Conservation (phyloP, 2,329 filamentous ascomycete genomes). For the Claviceps paspali region DNA sequence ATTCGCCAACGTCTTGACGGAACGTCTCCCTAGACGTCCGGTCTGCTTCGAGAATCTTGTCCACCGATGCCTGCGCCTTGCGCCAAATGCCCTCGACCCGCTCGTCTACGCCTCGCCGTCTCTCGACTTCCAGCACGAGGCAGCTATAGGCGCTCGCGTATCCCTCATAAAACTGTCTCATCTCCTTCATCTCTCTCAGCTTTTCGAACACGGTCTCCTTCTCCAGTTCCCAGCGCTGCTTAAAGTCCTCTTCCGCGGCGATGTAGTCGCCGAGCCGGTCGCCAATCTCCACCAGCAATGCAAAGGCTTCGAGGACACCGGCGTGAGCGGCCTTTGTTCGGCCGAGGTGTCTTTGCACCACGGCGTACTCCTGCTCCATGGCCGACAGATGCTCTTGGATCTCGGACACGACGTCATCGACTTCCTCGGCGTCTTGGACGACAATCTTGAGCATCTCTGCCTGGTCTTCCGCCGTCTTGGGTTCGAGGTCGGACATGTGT, state of each 20-base stretch:
- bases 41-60: conserved; percentile 61
- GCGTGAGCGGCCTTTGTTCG: conserved; percentile 32
- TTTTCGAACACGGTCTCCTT: conserved; percentile 51
- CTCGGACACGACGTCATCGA: conserved; percentile 50
- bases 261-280: conserved; percentile 50
- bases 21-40: conserved; percentile 61
- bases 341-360: conserved; percentile 48
- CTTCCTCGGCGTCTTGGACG: conserved; percentile 50
- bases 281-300: conserved; percentile 52
- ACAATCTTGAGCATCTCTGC: conserved; percentile 74
- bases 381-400: conserved; percentile 61
- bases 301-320: conserved; percentile 47
- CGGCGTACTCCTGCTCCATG: conserved; percentile 58
- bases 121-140: conserved; percentile 67
- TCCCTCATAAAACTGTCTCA: conserved; percentile 72
- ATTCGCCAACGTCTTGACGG: conserved; percentile 68
- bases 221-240: conserved; percentile 57
- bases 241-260: conserved; percentile 48
- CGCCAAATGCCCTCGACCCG: conserved; percentile 59
- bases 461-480: conserved; percentile 61
- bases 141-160: conserved; percentile 76
- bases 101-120: conserved; percentile 57
- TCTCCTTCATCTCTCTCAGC: conserved; percentile 60
- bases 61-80: conserved; percentile 63
- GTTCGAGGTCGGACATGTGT: conserved; percentile 40